Evolutionary conservation across 768 basidiomycete genomes (phyloP).

Genomic region (Leccinum broughii): DNA sequence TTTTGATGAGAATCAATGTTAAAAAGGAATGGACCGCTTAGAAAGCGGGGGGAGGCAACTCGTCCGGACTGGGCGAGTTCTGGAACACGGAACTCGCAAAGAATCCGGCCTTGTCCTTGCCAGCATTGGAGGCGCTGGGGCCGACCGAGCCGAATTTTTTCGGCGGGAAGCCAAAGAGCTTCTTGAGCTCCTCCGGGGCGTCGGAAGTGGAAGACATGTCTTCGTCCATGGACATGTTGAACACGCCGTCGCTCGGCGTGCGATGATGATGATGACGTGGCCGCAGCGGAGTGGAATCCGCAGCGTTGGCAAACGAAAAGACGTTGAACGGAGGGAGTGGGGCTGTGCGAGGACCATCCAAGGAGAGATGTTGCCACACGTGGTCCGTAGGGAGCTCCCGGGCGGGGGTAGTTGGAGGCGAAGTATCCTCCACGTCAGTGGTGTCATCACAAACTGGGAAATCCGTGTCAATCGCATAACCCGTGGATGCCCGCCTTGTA

Average conservation of each 20-base stretch:
- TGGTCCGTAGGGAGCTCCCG: conserved; percentile 37
- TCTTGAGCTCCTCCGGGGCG: conserved; percentile 38
- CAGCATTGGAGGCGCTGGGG: conserved; percentile 23
- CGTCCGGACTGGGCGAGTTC: conserved; percentile 84
- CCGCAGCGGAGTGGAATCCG: conserved; percentile 37
- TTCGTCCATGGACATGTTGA: conserved; percentile 74
- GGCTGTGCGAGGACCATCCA: conserved; percentile 51
- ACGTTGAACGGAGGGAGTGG: conserved; percentile 41
- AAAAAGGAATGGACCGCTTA: conserved; percentile 40
- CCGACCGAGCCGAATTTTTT: conserved; percentile 34
- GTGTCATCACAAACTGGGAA: conserved; percentile 79
- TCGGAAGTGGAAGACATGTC: conserved; percentile 47
- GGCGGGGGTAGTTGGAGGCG: conserved; percentile 55
- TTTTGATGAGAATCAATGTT: conserved; percentile 25
- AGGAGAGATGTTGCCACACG: conserved; percentile 36
- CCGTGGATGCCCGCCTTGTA: conserved; percentile 36
- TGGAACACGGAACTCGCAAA: conserved; percentile 85
- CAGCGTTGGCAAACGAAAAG: conserved; percentile 42
- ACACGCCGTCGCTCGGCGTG: conserved; percentile 73
- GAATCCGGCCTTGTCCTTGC: conserved; percentile 46
- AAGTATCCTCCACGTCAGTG: conserved; percentile 47
- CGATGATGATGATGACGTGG: conserved; percentile 50
- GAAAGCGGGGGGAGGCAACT: conserved; percentile 69
- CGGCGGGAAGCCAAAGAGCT: conserved; percentile 34
- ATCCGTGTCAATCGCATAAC: conserved; percentile 26